Evolutionary conservation across 2,329 filamentous ascomycete species (phyloP).

Genomic region (Aureobasidium vineae): DNA sequence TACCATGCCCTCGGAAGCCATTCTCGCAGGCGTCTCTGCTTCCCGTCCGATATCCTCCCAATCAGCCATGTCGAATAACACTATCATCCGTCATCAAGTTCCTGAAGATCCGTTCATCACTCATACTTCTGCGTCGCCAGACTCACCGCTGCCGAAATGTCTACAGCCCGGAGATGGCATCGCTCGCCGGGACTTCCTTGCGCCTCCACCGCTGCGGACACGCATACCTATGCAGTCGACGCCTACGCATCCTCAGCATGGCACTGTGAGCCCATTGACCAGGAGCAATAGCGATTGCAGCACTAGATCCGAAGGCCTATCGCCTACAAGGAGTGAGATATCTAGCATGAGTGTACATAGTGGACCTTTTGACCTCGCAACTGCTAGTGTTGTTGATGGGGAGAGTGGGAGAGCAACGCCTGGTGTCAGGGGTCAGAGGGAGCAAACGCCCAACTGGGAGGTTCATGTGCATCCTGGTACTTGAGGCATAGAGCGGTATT

Average conservation of each 20-base stretch:
- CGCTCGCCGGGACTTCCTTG: constrained; percentile 4
- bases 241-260: background rate
- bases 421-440: background rate
- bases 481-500: background rate
- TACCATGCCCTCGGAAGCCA: constrained; percentile 19
- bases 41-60: constrained; percentile 2
- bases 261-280: background rate
- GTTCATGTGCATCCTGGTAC: constrained; percentile 12
- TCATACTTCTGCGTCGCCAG: background rate
- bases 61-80: constrained; percentile 3
- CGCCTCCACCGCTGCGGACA: background rate
- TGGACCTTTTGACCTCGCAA: constrained; percentile 12
- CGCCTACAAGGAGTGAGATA: constrained; percentile 5
- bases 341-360: constrained; percentile 9
- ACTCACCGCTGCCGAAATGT: background rate
- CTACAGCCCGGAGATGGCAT: background rate
- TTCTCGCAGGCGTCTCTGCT: background rate
- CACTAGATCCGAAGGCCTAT: background rate
- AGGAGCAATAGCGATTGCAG: constrained; percentile 22
- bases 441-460: constrained; percentile 20
- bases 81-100: background rate
- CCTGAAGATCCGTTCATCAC: constrained; percentile 11
- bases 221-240: background rate
- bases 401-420: background rate
- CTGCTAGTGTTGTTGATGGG: constrained; percentile 8